Evolutionary conservation across 306 rosid species (phyloP).

Genomic region (Geum urbanum): DNA sequence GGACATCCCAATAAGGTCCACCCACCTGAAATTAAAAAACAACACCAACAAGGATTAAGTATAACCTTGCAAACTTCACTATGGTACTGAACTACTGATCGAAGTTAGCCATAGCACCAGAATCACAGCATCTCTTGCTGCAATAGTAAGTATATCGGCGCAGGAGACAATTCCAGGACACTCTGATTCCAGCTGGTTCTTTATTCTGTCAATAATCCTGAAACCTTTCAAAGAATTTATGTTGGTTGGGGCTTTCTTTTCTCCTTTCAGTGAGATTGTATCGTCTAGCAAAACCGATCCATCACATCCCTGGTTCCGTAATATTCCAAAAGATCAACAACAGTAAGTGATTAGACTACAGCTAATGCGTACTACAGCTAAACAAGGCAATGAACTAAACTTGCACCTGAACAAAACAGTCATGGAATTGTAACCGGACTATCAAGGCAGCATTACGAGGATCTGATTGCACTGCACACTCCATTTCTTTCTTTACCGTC

Average conservation of each 20-base stretch:
- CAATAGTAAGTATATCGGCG: constrained; percentile 92
- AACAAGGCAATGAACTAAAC: neutral
- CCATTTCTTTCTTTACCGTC: constrained; percentile 60
- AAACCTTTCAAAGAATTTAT: constrained; percentile 66
- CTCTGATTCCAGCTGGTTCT: constrained; percentile 81
- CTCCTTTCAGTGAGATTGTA: constrained; percentile 70
- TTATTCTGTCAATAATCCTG: constrained; percentile 54
- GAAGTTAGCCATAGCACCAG: constrained; percentile 42
- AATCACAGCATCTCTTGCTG: constrained; percentile 93
- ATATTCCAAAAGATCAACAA: neutral
- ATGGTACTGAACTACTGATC: neutral
- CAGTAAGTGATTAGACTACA: neutral
- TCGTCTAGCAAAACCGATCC: constrained; percentile 84
- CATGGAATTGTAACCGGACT: constrained; percentile 80
- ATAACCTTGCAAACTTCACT: neutral
- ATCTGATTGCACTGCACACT: constrained; percentile 62
- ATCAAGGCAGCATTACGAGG: constrained; percentile 65
- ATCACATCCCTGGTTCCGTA: constrained; percentile 69
- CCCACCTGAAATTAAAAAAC: constrained; percentile 54
- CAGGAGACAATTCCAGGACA: constrained; percentile 90
- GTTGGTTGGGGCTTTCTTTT: constrained; percentile 66
- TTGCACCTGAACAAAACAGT: constrained; percentile 82
- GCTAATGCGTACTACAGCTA: neutral
- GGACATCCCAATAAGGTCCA: constrained; percentile 97
- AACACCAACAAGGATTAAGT: neutral